Conservation (phyloP, 352 stramenopile species). For the Phytophthora citricola region DNA sequence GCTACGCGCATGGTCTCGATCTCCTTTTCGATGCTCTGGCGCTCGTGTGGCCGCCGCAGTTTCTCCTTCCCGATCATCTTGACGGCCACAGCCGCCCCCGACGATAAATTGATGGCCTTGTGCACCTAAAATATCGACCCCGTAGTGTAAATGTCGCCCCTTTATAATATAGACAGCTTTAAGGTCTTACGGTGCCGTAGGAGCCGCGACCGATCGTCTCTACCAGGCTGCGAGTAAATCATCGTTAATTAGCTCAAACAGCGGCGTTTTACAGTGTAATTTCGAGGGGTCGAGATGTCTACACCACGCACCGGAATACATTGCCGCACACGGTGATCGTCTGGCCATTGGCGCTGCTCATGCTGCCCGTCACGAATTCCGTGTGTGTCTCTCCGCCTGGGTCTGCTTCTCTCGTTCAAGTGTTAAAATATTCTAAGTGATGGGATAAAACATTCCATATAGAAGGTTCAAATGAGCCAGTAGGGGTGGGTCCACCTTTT, state of each 20-base stretch:
- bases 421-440: slow-evolving; percentile 19
- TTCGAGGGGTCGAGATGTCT: background rate
- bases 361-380: slow-evolving; percentile 23
- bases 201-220: slow-evolving; percentile 82
- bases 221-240: slow-evolving; percentile 56
- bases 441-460: slow-evolving; percentile 27
- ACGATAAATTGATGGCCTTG: slow-evolving; percentile 85
- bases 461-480: slow-evolving; percentile 1
- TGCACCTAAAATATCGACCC: slow-evolving; percentile 54
- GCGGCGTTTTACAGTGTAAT: background rate
- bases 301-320: slow-evolving; percentile 67
- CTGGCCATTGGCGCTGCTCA: slow-evolving; percentile 72
- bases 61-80: slow-evolving; percentile 87
- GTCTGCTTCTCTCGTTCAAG: slow-evolving; percentile 26
- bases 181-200: slow-evolving; percentile 72
- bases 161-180: background rate
- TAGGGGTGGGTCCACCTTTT: background rate
- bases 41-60: slow-evolving; percentile 72
- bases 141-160: background rate
- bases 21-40: slow-evolving; percentile 85
- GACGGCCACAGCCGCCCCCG: slow-evolving; percentile 75
- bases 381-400: slow-evolving; percentile 20
- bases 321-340: slow-evolving; percentile 85
- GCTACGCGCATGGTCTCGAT: slow-evolving; percentile 88
- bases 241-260: slow-evolving; percentile 1